Percentiles rank a stretch among this genome's conserved stretches.
Evolutionary conservation across 345 rosid genomes (phyloP).

Genomic region (Eutrema heterophyllum): DNA sequence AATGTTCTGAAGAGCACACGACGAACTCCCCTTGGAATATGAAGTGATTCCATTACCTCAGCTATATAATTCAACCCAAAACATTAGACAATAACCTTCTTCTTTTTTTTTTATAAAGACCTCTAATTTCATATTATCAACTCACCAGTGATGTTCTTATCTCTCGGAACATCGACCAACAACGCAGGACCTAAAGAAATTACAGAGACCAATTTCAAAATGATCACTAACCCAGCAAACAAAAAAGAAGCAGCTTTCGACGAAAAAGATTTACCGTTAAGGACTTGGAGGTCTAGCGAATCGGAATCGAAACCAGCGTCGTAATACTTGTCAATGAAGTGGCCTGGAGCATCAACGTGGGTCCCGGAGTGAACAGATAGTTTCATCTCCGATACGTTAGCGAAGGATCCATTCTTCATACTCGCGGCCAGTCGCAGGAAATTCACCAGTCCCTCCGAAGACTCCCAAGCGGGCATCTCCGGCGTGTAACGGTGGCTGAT

Average conservation of each 20-base stretch:
- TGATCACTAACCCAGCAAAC: neutral
- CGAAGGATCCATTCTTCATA: constrained; percentile 89
- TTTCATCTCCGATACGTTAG: constrained; percentile 87
- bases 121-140: neutral
- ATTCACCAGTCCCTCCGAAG: constrained; percentile 47
- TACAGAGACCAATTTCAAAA: neutral
- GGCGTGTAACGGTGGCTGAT: constrained; percentile 67
- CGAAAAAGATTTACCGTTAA: constrained; percentile 43
- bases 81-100: neutral
- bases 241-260: no score
- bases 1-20: constrained; percentile 84
- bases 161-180: constrained; percentile 57
- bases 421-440: constrained; percentile 60
- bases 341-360: constrained; percentile 95
- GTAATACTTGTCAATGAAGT: constrained; percentile 73
- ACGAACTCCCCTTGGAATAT: constrained; percentile 71
- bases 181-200: constrained; percentile 44
- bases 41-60: constrained; percentile 74
- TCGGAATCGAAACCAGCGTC: constrained; percentile 92
- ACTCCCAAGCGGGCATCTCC: constrained; percentile 60
- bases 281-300: constrained; percentile 66
- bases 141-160: constrained; percentile 64
- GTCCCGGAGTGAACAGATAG: constrained; percentile 85
- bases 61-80: constrained; percentile 33
- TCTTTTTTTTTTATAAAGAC: no score